Evolutionary conservation across 257 asterid species (phyloP), one percentile per base, ranked within the genome.

Genomic region (Thymus quinquecostatus): DNA sequence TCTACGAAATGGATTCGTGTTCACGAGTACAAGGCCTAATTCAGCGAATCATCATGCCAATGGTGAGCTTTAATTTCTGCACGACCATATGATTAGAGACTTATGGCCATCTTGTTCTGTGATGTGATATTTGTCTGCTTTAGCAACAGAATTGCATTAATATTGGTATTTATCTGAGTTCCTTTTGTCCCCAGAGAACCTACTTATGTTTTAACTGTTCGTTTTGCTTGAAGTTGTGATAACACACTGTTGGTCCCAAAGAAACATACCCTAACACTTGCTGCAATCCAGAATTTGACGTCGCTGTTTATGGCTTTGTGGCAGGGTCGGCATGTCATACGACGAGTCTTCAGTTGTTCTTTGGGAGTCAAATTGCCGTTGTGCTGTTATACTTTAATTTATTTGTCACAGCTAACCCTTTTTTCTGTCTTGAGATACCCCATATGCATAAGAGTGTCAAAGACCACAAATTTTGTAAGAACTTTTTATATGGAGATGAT

Each of bases 1-100:
- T 87, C 97, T 61, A 94, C 99, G 32, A 94, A 94, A 83, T 94
- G 97, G 99, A 84, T 94, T 71, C 96, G 95, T 30, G 83, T 89
- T 77, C 86, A 81, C 8, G 97, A 91, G 82, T 91, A 85, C 87
- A 80, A 87, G 76, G 80, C 69, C 33, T 94, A 79, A 83, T 70
- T 69, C 63, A 40, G 41, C 11, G 4, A 5, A 58, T 58, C 44
- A 32, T 32, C 41, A 33, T 66, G 70, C 38, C 14, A 59, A 64
- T 34, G 89, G 96, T 91, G 82, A 78, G 78, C 74, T 54, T 81
- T 48, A 61, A 38, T 43, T 71, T 60, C 50, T 48, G 28, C 58
- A 67, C 55, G 78, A 63, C 45, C 40, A 21, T 30, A 59, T 50
- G 30, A 43, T 61, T 21, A 43, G 41, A 11, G 56, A 33, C 8